phyloP scores from a whole-genome alignment of 257 asterid species.

The Sherardia arvensis region DNA sequence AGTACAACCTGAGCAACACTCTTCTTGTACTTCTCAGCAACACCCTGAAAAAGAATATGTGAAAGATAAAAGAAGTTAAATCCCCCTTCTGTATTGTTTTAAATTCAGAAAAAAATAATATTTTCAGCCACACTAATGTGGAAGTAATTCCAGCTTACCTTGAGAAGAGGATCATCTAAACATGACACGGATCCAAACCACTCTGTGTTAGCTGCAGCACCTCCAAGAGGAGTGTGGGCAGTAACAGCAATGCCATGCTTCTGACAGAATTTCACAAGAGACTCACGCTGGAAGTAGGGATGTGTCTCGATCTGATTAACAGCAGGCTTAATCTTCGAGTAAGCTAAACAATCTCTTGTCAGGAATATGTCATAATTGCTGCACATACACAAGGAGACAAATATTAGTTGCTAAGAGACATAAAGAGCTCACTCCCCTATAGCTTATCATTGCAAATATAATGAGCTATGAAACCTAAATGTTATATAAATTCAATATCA shows the following conservation, averaged over 20 bases:
- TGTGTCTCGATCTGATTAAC: constrained; percentile 67
- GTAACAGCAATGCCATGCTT: constrained; percentile 55
- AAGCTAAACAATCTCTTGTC: constrained; percentile 69
- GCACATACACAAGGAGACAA: constrained; percentile 10
- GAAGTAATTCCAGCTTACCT: constrained; percentile 17
- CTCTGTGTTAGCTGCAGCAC: constrained; percentile 52
- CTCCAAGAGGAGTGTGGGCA: constrained; percentile 77
- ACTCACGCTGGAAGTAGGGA: constrained; percentile 67
- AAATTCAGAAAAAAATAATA: too few relatives aligned
- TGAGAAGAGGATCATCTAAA: constrained; percentile 49
- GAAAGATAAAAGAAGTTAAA: neutral
- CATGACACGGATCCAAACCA: constrained; percentile 64
- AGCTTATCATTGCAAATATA: neutral
- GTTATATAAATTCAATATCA: neutral
- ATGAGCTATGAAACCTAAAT: neutral
- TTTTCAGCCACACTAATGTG: neutral
- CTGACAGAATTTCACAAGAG: constrained; percentile 66
- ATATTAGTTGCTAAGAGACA: neutral
- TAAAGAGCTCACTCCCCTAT: neutral
- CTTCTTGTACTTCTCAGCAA: constrained; percentile 41
- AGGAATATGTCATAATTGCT: constrained; percentile 62
- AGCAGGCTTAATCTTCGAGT: constrained; percentile 58
- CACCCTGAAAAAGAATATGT: constrained; percentile 29
- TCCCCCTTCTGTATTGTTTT: neutral
- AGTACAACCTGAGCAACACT: constrained; percentile 53